phyloP scores from a whole-genome alignment of 2,329 filamentous ascomycete species.

The Drechslerella dactyloides region DNA sequence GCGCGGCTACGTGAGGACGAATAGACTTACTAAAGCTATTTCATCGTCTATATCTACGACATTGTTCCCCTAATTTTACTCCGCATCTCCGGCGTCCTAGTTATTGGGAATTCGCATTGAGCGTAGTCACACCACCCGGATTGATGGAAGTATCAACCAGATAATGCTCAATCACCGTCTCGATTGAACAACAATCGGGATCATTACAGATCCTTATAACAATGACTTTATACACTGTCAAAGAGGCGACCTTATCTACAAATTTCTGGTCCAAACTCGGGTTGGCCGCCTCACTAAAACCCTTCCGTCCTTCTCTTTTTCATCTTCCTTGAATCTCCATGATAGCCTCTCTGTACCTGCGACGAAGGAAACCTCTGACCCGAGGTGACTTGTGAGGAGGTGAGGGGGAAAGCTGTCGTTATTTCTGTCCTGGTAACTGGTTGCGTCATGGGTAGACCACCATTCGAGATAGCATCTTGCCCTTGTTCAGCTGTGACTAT shows the following conservation, averaged over 20 bases:
- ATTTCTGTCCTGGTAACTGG: conserved; percentile 17
- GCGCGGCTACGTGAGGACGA: conserved; percentile 56
- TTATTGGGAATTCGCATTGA: too few species aligned
- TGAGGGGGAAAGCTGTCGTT: conserved; percentile 1
- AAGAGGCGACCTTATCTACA: neutral
- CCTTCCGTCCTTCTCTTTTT: conserved; percentile 45
- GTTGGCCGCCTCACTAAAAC: conserved; percentile 27
- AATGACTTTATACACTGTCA: neutral
- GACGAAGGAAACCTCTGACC: conserved; percentile 33
- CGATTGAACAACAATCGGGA: too few species aligned
- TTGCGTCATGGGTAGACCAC: conserved; percentile 23
- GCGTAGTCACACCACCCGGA: too few species aligned
- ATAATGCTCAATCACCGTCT: too few species aligned
- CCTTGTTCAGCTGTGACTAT: neutral
- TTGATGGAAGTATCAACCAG: too few species aligned
- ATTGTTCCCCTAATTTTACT: too few species aligned
- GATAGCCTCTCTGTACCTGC: conserved; percentile 53
- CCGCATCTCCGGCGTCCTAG: too few species aligned
- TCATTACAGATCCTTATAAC: too few species aligned
- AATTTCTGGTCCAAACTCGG: too few species aligned
- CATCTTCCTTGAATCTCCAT: conserved; percentile 55
- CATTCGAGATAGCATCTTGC: neutral
- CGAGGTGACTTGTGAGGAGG: conserved; percentile 13
- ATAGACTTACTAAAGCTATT: neutral
- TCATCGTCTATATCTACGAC: neutral